phyloP scores from a whole-genome alignment of 225 moss, liverwort and hornwort genomes.

The Bryoerythrophyllum caledonicum region DNA sequence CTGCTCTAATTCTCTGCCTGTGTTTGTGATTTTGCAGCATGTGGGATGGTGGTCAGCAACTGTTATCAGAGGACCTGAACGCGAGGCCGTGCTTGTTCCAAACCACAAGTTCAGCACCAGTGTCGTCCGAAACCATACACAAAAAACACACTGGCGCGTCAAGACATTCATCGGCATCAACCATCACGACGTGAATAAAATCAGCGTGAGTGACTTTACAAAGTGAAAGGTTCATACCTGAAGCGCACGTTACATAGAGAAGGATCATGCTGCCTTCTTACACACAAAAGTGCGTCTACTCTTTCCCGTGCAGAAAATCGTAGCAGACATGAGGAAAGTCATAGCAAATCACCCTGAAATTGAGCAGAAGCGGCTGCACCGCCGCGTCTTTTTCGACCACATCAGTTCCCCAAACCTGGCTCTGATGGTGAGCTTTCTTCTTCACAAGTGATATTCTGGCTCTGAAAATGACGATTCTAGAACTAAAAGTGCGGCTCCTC shows the following conservation, averaged over 20 bases:
- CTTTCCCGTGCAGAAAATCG: slow-evolving; percentile 55
- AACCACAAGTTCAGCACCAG: slow-evolving; percentile 86
- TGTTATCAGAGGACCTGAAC: slow-evolving; percentile 74
- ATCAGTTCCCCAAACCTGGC: slow-evolving; percentile 63
- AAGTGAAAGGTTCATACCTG: too few relatives aligned
- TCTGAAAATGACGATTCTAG: not conserved
- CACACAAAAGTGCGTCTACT: not conserved
- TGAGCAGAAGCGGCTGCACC: slow-evolving; percentile 74
- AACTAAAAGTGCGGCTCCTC: not conserved
- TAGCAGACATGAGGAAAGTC: slow-evolving; percentile 76
- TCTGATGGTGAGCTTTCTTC: slow-evolving; percentile 53
- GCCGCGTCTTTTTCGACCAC: slow-evolving; percentile 74
- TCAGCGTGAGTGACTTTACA: slow-evolving; percentile 44
- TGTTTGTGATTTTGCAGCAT: slow-evolving; percentile 22
- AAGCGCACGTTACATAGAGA: too few relatives aligned
- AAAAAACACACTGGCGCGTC: slow-evolving; percentile 87
- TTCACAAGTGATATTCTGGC: not conserved
- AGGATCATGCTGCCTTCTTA: too few relatives aligned
- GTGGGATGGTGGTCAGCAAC: slow-evolving; percentile 93
- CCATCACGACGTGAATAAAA: slow-evolving; percentile 73
- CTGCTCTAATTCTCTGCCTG: not conserved
- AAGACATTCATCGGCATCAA: slow-evolving; percentile 83
- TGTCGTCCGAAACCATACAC: slow-evolving; percentile 77
- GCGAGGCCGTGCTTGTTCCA: slow-evolving; percentile 82
- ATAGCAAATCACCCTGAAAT: slow-evolving; percentile 67